Percentiles rank a stretch among this genome's conserved stretches.
These are phyloP conservation scores for Arthrinium puccinioides DNA, from an alignment of 2,329 filamentous ascomycete species.

Conservation along the genomic window DNA sequence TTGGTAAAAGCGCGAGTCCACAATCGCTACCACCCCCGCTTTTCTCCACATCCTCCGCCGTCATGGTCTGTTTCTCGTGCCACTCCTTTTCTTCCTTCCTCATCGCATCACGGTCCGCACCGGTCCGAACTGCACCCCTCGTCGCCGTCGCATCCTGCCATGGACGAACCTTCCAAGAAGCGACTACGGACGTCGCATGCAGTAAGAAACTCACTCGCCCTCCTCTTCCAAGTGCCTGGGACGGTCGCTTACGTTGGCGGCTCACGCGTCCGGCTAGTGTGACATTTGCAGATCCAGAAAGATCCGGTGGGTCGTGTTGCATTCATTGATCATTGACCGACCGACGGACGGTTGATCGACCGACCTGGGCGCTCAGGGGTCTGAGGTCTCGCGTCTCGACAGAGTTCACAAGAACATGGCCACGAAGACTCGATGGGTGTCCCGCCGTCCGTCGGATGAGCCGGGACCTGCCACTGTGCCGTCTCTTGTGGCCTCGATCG, in stretches of 20 bases:
- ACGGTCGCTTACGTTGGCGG: too few relatives aligned
- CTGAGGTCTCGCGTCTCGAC: too few relatives aligned
- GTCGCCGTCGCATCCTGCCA: background rate
- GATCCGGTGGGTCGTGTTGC: slow-evolving; percentile 30
- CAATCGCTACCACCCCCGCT: slow-evolving; percentile 2
- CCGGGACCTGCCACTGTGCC: too few relatives aligned
- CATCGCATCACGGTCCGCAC: slow-evolving; percentile 5
- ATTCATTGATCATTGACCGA: too few relatives aligned
- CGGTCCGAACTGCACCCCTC: slow-evolving; percentile 3
- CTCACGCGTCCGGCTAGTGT: slow-evolving; percentile 28
- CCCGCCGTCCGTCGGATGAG: too few relatives aligned
- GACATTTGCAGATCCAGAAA: slow-evolving; percentile 39
- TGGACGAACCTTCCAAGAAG: slow-evolving; percentile 27
- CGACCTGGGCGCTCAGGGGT: too few relatives aligned
- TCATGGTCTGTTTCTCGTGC: background rate
- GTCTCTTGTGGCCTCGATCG: too few relatives aligned
- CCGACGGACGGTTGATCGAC: too few relatives aligned
- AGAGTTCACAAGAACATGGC: too few relatives aligned
- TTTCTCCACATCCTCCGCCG: background rate
- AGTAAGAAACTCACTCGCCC: slow-evolving; percentile 18
- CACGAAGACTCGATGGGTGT: too few relatives aligned
- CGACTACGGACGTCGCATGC: slow-evolving; percentile 34
- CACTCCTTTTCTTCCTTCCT: background rate
- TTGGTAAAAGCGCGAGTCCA: too few relatives aligned
- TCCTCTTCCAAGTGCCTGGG: too few relatives aligned